These are phyloP conservation scores for Taphrina populina DNA, from an alignment of 1,139 yeast species.

Conservation along the genomic window DNA sequence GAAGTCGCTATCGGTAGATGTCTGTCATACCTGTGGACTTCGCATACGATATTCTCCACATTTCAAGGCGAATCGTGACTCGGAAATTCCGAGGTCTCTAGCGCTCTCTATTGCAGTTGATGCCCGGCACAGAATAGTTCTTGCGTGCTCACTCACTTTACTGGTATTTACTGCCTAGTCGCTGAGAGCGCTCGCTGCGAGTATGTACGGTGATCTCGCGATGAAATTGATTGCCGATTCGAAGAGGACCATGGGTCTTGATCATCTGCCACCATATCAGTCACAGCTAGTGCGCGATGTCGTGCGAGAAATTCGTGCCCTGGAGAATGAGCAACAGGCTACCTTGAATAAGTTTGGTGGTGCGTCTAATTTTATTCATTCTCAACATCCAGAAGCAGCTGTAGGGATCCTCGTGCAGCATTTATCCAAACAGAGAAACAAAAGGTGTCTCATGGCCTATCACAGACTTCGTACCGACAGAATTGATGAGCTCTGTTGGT, in stretches of 20 bases:
- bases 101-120: too few relatives aligned
- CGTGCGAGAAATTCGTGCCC: slow-evolving; percentile 49
- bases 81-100: too few relatives aligned
- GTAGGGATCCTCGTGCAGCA: slow-evolving; percentile 81
- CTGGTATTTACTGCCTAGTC: too few relatives aligned
- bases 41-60: too few relatives aligned
- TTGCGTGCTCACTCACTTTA: too few relatives aligned
- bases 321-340: slow-evolving; percentile 54
- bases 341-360: slow-evolving; percentile 43
- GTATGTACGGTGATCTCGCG: slow-evolving; percentile 87
- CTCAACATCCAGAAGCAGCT: slow-evolving; percentile 45
- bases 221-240: slow-evolving; percentile 81
- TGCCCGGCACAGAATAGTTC: too few relatives aligned
- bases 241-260: slow-evolving; percentile 67
- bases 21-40: too few relatives aligned
- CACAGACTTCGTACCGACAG: slow-evolving; percentile 68
- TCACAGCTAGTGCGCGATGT: slow-evolving; percentile 70
- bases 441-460: slow-evolving; percentile 82
- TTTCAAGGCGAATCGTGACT: too few relatives aligned
- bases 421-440: slow-evolving; percentile 78
- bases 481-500: slow-evolving; percentile 72
- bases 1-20: too few relatives aligned
- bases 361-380: slow-evolving; percentile 49
- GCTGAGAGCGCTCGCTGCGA: not conserved
- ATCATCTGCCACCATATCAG: slow-evolving; percentile 69